These are phyloP conservation scores for Pleurostoma richardsiae DNA, from an alignment of 2,329 filamentous ascomycete species.

Conservation along the genomic window DNA sequence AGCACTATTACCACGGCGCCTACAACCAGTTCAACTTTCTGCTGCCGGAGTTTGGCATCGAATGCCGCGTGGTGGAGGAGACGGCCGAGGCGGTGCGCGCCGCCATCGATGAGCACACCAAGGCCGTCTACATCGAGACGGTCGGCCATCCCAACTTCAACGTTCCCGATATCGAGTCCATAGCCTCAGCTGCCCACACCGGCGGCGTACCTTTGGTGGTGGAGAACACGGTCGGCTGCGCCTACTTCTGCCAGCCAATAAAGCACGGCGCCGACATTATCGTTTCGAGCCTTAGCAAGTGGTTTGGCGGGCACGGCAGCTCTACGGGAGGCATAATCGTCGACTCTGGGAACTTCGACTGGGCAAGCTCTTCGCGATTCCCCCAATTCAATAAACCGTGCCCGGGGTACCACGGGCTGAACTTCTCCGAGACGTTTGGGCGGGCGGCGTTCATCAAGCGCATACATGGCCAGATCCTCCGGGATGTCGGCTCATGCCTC, in stretches of 20 bases:
- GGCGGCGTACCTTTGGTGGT: slow-evolving; percentile 44
- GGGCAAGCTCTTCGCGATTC: slow-evolving; percentile 61
- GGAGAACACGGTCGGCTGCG: slow-evolving; percentile 66
- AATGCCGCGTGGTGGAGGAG: slow-evolving; percentile 31
- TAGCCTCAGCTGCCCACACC: slow-evolving; percentile 57
- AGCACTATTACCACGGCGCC: slow-evolving; percentile 35
- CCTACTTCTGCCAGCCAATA: slow-evolving; percentile 58
- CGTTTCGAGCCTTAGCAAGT: slow-evolving; percentile 59
- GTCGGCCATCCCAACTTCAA: slow-evolving; percentile 67
- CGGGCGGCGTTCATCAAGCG: slow-evolving; percentile 57
- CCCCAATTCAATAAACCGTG: slow-evolving; percentile 46
- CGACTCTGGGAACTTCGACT: slow-evolving; percentile 64
- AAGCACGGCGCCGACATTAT: slow-evolving; percentile 62
- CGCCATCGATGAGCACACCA: slow-evolving; percentile 61
- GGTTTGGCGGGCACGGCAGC: slow-evolving; percentile 66
- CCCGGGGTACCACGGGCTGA: slow-evolving; percentile 30
- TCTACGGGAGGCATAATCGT: slow-evolving; percentile 61
- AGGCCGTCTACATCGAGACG: slow-evolving; percentile 62
- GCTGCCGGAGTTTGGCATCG: background rate
- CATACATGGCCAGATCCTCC: slow-evolving; percentile 61
- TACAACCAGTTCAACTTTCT: slow-evolving; percentile 15
- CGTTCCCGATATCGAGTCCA: slow-evolving; percentile 61
- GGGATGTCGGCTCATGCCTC: slow-evolving; percentile 58
- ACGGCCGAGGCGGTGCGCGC: slow-evolving; percentile 36
- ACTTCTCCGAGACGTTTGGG: slow-evolving; percentile 66